Base-by-base conservation (phyloP, 331 rosid species). In the Spiraea crenata region DNA sequence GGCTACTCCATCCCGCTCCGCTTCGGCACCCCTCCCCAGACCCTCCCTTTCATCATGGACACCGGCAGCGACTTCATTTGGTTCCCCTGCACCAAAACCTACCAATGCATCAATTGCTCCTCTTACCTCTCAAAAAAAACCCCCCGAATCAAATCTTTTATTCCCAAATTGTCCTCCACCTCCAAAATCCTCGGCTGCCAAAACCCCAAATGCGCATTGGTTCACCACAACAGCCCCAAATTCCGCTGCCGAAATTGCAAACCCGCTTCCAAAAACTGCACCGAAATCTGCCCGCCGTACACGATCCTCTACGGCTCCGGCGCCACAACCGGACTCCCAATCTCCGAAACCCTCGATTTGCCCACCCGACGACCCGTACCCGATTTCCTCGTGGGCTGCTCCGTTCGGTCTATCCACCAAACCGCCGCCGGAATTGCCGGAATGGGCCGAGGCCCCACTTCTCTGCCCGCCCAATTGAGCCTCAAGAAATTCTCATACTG, bases 11-110 rank as follows among this genome's bases (percentile, higher is more conserved):
- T 86, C 39, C 71, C 85, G 41, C 91, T 92, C 55, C 67, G 63
- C 19, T 84, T 92, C 57, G 98, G 98, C 11, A 87, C 89, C 0
- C 98, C 98, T 1, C 79, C 95, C 2, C 98, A 92, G 65, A 73
- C 82, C 15, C 47, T 61, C 2, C 55, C 82, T 12, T 82, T 92
- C 59, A 46, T 87, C 4, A 37, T 92, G 52, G 98, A 92, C 78
- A 89, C 98, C 0, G 98, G 95, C n/a, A 87, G 96, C 17, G 85
- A 95, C 65, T 87, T 92, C 10, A 87, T 85, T 19, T 92, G 98
- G 98, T 67, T 84, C 76, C 96, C 98, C 15, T 92, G 96, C 45
- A 70, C 96, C 58, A 76, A 93, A 15, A 86, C 69, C 62, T 92
- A 92, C 65, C 50, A 77, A 70, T 92, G 98, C 72, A 62, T 89